Conservation (phyloP, 1,284 basidiomycete genomes). For the Clitocybe nebularis region DNA sequence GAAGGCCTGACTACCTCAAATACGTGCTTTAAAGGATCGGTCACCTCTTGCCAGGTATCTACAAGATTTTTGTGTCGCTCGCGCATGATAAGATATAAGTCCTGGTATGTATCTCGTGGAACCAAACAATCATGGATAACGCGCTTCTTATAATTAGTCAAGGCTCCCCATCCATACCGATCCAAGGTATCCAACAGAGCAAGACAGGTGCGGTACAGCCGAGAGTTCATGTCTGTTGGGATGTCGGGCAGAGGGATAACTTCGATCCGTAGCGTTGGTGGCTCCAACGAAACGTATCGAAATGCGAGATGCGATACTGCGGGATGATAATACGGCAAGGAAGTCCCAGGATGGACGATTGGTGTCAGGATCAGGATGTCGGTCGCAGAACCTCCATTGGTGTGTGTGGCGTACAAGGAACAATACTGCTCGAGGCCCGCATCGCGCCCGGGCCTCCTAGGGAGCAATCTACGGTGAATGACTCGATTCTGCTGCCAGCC, state of each 20-base stretch:
- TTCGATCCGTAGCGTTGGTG: conserved; percentile 30
- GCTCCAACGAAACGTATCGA: conserved; percentile 44
- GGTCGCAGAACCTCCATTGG: conserved; percentile 14
- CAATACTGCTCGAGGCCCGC: conserved; percentile 69
- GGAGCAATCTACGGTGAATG: conserved; percentile 62
- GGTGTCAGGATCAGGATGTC: conserved; percentile 63
- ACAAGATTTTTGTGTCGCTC: conserved; percentile 77
- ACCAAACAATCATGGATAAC: conserved; percentile 83
- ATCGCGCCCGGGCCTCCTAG: conserved; percentile 72
- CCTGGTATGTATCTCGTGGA: conserved; percentile 78
- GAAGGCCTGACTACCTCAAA: conserved; percentile 60
- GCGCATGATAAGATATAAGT: conserved; percentile 85
- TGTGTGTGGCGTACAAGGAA: conserved; percentile 47
- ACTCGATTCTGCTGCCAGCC: conserved; percentile 38
- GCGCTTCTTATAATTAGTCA: conserved; percentile 82
- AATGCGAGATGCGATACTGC: conserved; percentile 70
- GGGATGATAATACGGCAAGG: conserved; percentile 80
- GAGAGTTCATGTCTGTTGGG: conserved; percentile 47
- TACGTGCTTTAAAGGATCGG: conserved; percentile 84
- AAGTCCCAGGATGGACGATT: conserved; percentile 36
- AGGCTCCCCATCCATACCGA: conserved; percentile 80
- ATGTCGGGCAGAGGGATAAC: conserved; percentile 49
- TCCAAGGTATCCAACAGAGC: conserved; percentile 80
- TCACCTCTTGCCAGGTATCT: conserved; percentile 72
- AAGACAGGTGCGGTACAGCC: conserved; percentile 78